Evolutionary conservation across 208 protist genomes (phyloP), one percentile per base, ranked within the genome.

Genomic region (Angomonas deanei): DNA sequence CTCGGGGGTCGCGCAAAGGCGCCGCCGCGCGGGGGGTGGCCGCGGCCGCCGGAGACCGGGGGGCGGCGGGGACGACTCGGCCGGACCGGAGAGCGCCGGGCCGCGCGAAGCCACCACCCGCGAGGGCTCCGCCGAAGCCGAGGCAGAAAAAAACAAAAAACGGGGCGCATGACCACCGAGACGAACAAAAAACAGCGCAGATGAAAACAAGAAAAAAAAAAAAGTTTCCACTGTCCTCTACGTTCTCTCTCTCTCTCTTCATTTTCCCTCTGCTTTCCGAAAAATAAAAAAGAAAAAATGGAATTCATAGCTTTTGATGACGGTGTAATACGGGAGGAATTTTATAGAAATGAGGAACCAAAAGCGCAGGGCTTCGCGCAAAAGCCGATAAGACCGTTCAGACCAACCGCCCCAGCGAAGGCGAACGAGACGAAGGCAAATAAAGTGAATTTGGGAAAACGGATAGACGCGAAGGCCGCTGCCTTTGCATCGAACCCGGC

Each of bases 281-380:
- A 8, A 50, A 31, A 42, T 11, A 19, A 19, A 36, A 10, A 30
- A 64, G 15, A 10, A 23, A 64, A 68, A 39, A 73, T 68, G 52
- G 78, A 92, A 30, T 88, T 92, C 70, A 62, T 92, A 28, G 73
- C 79, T 0, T 80, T 76, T 60, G 74, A 88, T 13, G 73, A 92
- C 66, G 85, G 85, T 4, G 72, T 56, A 1, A 71, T 92, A 28
- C 78, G 78, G 47, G 71, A 87, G 50, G 66, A 77, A 21, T 65
- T 64, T 17, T 92, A 92, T 49, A 61, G 76, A n/a, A n/a, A n/a
- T 26, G 73, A 76, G 38, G 69, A 82, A 50, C 42, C 64, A 48
- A 33, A 49, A 58, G 28, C 61, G 62, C 17, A 69, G 72, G 8
- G n/a, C n/a, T n/a, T 21, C 53, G 13, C n/a, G 61, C 10, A 61